Evolutionary conservation across 768 basidiomycete genomes (phyloP).

Genomic region (Boletus sp.): DNA sequence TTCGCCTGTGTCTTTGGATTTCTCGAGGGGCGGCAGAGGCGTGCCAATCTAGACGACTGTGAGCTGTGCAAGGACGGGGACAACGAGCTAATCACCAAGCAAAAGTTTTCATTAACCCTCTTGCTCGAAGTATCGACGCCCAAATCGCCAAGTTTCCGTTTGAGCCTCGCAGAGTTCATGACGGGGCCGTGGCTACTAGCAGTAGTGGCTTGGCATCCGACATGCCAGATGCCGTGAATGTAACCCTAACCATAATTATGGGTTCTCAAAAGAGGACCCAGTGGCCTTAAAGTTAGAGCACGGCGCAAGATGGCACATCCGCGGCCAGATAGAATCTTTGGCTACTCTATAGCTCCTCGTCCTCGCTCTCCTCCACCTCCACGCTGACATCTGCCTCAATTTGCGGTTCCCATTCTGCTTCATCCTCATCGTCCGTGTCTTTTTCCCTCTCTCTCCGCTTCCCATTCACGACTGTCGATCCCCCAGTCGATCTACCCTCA

Average conservation of each 20-base stretch:
- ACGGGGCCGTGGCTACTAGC: neutral
- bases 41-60: constrained; percentile 76
- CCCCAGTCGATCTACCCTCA: constrained; percentile 41
- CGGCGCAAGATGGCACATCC: too few relatives aligned
- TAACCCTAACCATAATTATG: constrained; percentile 20
- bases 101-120: constrained; percentile 82
- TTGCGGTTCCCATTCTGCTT: constrained; percentile 29
- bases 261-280: constrained; percentile 7
- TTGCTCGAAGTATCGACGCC: constrained; percentile 70
- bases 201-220: too few relatives aligned
- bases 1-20: constrained; percentile 87
- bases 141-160: constrained; percentile 81
- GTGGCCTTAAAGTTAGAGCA: too few relatives aligned
- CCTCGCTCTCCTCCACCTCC: constrained; percentile 28
- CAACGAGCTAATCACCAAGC: constrained; percentile 50
- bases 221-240: neutral
- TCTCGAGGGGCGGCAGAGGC: constrained; percentile 91
- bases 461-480: constrained; percentile 17
- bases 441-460: constrained; percentile 38
- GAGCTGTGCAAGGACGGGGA: neutral
- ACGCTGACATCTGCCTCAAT: constrained; percentile 3
- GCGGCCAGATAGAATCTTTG: neutral
- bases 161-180: constrained; percentile 59
- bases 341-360: neutral
- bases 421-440: constrained; percentile 35